Evolutionary conservation across 148 eudicot genomes (phyloP).

Genomic region (Persicaria tinctoria): DNA sequence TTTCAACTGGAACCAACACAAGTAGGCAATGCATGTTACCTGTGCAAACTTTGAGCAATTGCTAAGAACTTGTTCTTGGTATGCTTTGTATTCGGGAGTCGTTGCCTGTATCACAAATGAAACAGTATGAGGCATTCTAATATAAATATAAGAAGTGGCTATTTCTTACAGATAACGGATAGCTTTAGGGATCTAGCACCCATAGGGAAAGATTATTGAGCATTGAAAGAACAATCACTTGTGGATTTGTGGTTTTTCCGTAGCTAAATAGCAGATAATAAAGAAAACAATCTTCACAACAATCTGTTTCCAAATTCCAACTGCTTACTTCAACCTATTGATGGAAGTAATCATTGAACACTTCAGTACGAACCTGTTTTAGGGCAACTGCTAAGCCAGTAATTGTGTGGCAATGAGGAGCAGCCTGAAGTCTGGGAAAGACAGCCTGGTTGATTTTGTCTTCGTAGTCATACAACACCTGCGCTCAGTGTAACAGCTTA

Average conservation of each 20-base stretch:
- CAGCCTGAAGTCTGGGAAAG: no score
- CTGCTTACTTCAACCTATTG: background rate
- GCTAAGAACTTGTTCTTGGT: conserved; percentile 96
- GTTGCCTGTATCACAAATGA: conserved; percentile 44
- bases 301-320: background rate
- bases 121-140: background rate
- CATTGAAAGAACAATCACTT: background rate
- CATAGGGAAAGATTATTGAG: no score
- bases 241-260: background rate
- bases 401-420: no score
- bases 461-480: no score
- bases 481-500: no score
- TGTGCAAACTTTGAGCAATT: conserved; percentile 86
- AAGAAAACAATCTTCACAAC: background rate
- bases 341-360: background rate
- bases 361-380: no score
- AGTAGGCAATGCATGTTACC: conserved; percentile 28
- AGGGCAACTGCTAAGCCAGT: no score
- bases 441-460: no score
- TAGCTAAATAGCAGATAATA: background rate
- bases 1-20: background rate
- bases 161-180: no score
- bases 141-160: background rate
- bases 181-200: no score
- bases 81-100: conserved; percentile 89